Percentiles rank a stretch among this genome's conserved stretches.
These are phyloP conservation scores for Pascua guehoae DNA, from an alignment of 1,284 basidiomycete genomes.

Conservation along the genomic window DNA sequence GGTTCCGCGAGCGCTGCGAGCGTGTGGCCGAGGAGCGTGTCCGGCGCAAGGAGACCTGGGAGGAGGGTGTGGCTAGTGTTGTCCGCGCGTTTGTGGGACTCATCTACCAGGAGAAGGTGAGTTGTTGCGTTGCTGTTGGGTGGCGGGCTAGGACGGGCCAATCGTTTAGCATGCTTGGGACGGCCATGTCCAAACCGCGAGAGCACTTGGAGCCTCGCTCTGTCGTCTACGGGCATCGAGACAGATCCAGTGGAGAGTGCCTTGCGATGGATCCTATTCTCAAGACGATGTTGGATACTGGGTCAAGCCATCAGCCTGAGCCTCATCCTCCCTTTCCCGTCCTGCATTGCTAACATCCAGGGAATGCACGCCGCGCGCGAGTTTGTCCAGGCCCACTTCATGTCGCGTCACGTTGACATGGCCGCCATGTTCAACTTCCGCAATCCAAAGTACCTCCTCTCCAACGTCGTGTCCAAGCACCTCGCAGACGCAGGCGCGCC, in stretches of 20 bases:
- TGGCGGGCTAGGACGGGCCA: neutral
- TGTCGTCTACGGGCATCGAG: too few relatives aligned
- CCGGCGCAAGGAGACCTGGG: constrained; percentile 28
- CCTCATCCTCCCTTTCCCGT: too few relatives aligned
- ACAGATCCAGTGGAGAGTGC: too few relatives aligned
- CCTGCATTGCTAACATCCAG: constrained; percentile 43
- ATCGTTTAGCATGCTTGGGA: neutral
- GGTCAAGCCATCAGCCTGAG: too few relatives aligned
- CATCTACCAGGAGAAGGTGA: constrained; percentile 54
- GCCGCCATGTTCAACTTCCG: constrained; percentile 81
- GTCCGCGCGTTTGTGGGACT: constrained; percentile 55
- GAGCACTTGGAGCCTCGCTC: too few relatives aligned
- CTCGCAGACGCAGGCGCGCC: constrained; percentile 53
- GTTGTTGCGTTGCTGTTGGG: constrained; percentile 16
- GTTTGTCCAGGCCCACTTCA: constrained; percentile 82
- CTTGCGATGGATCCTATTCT: too few relatives aligned
- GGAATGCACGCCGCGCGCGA: constrained; percentile 74
- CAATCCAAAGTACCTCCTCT: constrained; percentile 75
- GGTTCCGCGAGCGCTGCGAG: constrained; percentile 21
- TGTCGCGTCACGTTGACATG: constrained; percentile 76
- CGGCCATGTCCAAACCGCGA: too few relatives aligned
- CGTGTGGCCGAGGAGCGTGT: constrained; percentile 9
- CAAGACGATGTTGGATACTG: neutral
- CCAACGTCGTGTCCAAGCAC: constrained; percentile 72
- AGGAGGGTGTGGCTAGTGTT: constrained; percentile 49